Conservation (phyloP, 1,139 yeast species). For the Candida anutae region DNA sequence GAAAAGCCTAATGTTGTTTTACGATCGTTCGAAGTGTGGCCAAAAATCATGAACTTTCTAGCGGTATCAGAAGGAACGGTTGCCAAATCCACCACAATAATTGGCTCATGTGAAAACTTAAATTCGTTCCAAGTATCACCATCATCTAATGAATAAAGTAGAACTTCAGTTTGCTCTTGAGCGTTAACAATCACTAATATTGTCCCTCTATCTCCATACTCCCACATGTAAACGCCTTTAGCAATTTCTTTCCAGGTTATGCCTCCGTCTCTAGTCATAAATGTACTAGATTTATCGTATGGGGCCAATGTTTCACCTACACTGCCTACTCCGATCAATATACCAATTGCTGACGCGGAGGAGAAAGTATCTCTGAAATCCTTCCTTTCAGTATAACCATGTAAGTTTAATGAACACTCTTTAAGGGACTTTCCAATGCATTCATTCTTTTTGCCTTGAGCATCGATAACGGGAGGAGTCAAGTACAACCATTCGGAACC, state of each 20-base stretch:
- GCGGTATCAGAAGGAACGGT: conserved; percentile 91
- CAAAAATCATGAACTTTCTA: conserved; percentile 48
- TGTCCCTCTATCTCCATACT: conserved; percentile 92
- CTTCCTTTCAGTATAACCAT: conserved; percentile 82
- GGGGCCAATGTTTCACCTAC: conserved; percentile 62
- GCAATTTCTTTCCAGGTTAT: conserved; percentile 74
- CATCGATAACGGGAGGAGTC: conserved; percentile 58
- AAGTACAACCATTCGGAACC: conserved; percentile 83
- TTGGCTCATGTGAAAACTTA: conserved; percentile 50
- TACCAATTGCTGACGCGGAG: conserved; percentile 83
- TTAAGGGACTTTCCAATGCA: conserved; percentile 47
- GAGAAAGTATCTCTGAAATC: conserved; percentile 83
- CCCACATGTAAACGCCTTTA: conserved; percentile 83
- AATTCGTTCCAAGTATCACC: conserved; percentile 72
- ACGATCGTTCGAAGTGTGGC: conserved; percentile 9
- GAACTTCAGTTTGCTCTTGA: conserved; percentile 45
- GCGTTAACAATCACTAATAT: conserved; percentile 65
- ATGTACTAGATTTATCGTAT: conserved; percentile 55
- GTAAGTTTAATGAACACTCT: conserved; percentile 76
- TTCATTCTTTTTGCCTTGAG: conserved; percentile 48
- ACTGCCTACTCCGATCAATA: conserved; percentile 82
- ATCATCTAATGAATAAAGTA: conserved; percentile 68
- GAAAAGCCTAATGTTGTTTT: conserved; percentile 30
- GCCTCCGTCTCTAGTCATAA: conserved; percentile 83
- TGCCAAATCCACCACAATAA: conserved; percentile 62